Percentiles rank a stretch among this genome's conserved stretches.
Conservation (phyloP, 257 asterid species). For the Ballota nigra region DNA sequence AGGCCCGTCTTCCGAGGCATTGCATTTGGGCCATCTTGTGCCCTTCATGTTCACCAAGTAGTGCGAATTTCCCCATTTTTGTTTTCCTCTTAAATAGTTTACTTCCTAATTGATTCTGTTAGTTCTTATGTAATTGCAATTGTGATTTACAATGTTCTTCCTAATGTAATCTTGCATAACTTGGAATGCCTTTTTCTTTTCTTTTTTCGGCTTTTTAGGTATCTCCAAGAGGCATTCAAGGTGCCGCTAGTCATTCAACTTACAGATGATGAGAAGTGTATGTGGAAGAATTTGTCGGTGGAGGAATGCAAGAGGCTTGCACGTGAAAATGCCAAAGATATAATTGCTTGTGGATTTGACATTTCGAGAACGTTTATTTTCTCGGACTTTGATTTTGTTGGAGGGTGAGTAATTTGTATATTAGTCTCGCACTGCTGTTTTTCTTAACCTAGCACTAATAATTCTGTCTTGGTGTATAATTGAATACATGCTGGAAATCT, state of each 20-base stretch:
- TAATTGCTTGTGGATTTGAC: slow-evolving; percentile 98
- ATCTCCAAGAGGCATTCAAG: slow-evolving; percentile 92
- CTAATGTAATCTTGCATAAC: not conserved
- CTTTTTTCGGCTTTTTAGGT: slow-evolving; percentile 47
- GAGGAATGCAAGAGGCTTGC: slow-evolving; percentile 97
- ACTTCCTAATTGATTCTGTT: not conserved
- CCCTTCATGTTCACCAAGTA: slow-evolving; percentile 98
- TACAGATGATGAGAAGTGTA: slow-evolving; percentile 96
- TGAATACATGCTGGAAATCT: not conserved
- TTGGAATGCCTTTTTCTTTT: not conserved
- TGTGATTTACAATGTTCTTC: not conserved
- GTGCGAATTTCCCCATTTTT: not conserved
- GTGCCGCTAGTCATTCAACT: slow-evolving; percentile 93
- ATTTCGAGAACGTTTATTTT: slow-evolving; percentile 86
- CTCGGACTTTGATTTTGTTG: slow-evolving; percentile 85
- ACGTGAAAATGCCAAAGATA: slow-evolving; percentile 95
- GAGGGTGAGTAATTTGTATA: slow-evolving; percentile 63
- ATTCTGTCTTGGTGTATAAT: not conserved
- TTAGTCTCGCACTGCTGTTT: not conserved
- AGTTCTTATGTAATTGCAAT: not conserved
- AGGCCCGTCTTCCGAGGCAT: slow-evolving; percentile 94
- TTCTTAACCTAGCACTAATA: not conserved
- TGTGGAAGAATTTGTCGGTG: slow-evolving; percentile 91
- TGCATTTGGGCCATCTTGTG: slow-evolving; percentile 94
- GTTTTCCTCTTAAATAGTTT: not conserved